phyloP scores from a whole-genome alignment of 352 stramenopile species.

The Globisporangium cylindrosporum region DNA sequence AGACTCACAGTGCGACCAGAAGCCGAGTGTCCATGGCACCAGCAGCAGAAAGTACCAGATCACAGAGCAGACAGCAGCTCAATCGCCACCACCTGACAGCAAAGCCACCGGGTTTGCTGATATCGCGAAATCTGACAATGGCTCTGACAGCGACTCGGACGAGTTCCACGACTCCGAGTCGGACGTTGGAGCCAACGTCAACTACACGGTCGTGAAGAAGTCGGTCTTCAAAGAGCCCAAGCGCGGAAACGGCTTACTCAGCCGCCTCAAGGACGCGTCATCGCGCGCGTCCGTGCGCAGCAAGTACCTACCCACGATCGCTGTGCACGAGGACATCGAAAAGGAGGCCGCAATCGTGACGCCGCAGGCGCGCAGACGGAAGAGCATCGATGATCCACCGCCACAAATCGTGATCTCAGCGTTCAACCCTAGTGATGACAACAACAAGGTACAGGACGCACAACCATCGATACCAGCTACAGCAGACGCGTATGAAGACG shows the following conservation, averaged over 20 bases:
- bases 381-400: background rate
- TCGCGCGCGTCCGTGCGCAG: constrained; percentile 17
- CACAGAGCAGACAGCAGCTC: background rate
- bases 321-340: background rate
- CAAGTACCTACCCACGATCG: constrained; percentile 25
- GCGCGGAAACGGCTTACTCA: constrained; percentile 22
- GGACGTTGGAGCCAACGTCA: constrained; percentile 11
- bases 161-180: constrained; percentile 24
- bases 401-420: constrained; percentile 17
- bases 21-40: background rate
- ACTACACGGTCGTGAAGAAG: constrained; percentile 55
- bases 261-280: constrained; percentile 28
- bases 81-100: background rate
- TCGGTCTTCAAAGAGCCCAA: constrained; percentile 58
- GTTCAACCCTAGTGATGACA: background rate
- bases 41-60: constrained; percentile 9
- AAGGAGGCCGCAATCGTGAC: background rate
- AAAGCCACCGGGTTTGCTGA: background rate
- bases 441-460: background rate
- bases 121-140: background rate
- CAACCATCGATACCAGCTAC: background rate
- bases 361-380: background rate
- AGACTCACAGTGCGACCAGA: background rate
- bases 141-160: constrained; percentile 14
- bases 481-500: constrained; percentile 10